phyloP scores from a whole-genome alignment of 164 flowering plant species.

The Echeveria elegans region DNA sequence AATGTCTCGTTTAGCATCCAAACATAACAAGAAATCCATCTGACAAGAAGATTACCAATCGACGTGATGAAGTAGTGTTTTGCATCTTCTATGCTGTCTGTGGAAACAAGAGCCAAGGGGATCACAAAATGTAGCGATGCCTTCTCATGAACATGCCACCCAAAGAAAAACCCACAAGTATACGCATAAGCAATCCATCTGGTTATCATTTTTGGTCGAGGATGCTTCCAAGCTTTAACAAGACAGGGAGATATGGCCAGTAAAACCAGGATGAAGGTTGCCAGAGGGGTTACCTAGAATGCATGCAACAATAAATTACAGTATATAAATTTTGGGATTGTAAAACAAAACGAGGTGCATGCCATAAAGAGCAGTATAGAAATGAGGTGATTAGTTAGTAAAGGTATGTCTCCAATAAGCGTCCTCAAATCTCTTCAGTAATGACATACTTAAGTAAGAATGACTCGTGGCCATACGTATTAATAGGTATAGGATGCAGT shows the following conservation, averaged over 20 bases:
- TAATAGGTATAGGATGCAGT: too few species aligned
- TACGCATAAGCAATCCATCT: conserved; percentile 92
- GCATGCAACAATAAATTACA: conserved; percentile 7
- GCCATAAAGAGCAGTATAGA: not conserved
- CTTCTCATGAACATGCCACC: conserved; percentile 99
- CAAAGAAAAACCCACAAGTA: conserved; percentile 84
- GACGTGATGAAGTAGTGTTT: conserved; percentile 72
- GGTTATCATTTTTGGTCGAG: conserved; percentile 48
- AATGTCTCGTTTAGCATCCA: not conserved
- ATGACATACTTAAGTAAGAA: not conserved
- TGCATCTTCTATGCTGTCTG: conserved; percentile 60
- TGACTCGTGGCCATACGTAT: too few species aligned
- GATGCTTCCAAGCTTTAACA: conserved; percentile 66
- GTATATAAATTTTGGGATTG: not conserved
- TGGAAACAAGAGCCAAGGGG: conserved; percentile 66
- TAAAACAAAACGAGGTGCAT: not conserved
- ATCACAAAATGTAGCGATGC: conserved; percentile 93
- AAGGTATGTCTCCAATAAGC: not conserved
- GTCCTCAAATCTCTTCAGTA: not conserved
- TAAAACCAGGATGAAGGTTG: conserved; percentile 60
- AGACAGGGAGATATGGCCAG: conserved; percentile 74
- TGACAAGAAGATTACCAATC: conserved; percentile 42
- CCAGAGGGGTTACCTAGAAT: conserved; percentile 70
- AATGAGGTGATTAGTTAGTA: not conserved
- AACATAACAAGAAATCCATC: not conserved